Conservation (phyloP, 2,329 filamentous ascomycete species). For the Juglanconis sp. region DNA sequence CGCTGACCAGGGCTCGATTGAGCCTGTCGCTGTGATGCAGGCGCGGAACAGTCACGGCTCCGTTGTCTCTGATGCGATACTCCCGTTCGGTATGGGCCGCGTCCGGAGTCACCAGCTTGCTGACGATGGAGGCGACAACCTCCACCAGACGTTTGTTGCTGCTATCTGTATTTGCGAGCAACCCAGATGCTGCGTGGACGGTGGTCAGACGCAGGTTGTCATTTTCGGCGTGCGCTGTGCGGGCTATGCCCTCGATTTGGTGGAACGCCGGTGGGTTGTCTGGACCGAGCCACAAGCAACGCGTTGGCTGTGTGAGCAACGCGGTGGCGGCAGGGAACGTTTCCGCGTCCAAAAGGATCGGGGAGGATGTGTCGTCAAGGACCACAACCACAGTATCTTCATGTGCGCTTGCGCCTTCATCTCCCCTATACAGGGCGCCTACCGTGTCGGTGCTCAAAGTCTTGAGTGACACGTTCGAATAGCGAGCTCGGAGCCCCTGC, state of each 20-base stretch:
- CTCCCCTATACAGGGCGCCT: neutral
- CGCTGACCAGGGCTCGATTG: slow-evolving; percentile 11
- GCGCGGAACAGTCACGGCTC: slow-evolving; percentile 18
- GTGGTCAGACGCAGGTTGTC: slow-evolving; percentile 17
- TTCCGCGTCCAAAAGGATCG: neutral
- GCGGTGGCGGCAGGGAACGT: neutral
- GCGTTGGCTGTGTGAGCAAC: slow-evolving; percentile 8
- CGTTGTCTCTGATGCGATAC: slow-evolving; percentile 7
- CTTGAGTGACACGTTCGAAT: neutral
- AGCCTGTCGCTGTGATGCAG: slow-evolving; percentile 16
- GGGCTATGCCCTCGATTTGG: slow-evolving; percentile 20
- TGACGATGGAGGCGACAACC: neutral
- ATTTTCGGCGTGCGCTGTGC: slow-evolving; percentile 23
- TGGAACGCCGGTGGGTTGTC: slow-evolving; percentile 15
- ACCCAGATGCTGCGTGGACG: slow-evolving; percentile 8
- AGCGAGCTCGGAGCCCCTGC: neutral
- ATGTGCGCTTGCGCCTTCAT: too few relatives aligned
- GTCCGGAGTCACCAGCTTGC: neutral
- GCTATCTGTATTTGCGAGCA: neutral
- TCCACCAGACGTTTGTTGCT: neutral
- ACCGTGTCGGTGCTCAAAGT: neutral
- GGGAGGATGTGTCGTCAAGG: neutral
- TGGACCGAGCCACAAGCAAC: slow-evolving; percentile 18
- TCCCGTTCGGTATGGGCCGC: neutral
- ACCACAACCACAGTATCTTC: neutral